phyloP scores from a whole-genome alignment of 345 rosid genomes.

The Anastatica hierochuntica region DNA sequence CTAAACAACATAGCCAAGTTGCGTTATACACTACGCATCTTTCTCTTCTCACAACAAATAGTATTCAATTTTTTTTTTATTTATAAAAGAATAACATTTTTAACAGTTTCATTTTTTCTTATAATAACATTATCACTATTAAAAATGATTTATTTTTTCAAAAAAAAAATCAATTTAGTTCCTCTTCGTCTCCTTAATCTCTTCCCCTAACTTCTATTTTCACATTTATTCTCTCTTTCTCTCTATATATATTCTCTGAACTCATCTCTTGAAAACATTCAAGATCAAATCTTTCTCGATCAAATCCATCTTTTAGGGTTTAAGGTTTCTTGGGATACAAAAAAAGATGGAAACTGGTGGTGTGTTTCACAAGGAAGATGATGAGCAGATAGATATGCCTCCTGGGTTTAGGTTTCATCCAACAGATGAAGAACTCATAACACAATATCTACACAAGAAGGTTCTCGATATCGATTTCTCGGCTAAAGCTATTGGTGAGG shows the following conservation, averaged over 20 bases:
- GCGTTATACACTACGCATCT: slow-evolving; percentile 60
- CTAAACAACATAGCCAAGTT: slow-evolving; percentile 36
- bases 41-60: slow-evolving; percentile 23
- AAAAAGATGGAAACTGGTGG: slow-evolving; percentile 35
- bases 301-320: slow-evolving; percentile 26
- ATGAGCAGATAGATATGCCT: slow-evolving; percentile 59
- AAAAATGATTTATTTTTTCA: no score
- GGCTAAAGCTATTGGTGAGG: slow-evolving; percentile 78
- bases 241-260: slow-evolving; percentile 16
- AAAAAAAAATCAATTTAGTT: slow-evolving; percentile 11
- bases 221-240: slow-evolving; percentile 21
- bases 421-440: slow-evolving; percentile 92
- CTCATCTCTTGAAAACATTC: slow-evolving; percentile 12
- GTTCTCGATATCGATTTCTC: slow-evolving; percentile 50
- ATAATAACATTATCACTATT: no score
- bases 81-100: no score
- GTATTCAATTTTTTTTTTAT: no score
- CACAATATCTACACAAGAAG: slow-evolving; percentile 62
- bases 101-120: no score
- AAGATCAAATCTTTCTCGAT: slow-evolving; percentile 25
- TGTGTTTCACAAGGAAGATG: slow-evolving; percentile 44
- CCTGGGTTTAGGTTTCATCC: slow-evolving; percentile 96
- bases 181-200: slow-evolving; percentile 23
- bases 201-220: slow-evolving; percentile 26
- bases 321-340: slow-evolving; percentile 9